Conservation (phyloP, 805 yeast genomes). For the Tetrapisispora iriomotensis region DNA sequence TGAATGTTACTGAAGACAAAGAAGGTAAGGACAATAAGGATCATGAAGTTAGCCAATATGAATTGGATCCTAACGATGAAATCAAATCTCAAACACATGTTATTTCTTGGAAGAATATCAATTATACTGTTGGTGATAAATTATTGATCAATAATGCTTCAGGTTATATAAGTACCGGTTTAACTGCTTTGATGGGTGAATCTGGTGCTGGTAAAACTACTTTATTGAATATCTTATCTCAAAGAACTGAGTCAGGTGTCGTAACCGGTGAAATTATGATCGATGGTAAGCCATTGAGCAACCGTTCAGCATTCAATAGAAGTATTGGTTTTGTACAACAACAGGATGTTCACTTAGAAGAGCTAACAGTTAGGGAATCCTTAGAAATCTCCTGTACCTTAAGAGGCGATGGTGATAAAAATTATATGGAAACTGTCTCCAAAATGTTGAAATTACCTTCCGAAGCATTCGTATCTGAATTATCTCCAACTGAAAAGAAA, state of each 20-base stretch:
- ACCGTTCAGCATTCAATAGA: constrained; percentile 42
- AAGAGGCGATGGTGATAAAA: constrained; percentile 81
- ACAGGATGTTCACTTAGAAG: constrained; percentile 82
- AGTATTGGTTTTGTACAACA: constrained; percentile 93
- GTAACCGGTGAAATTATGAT: constrained; percentile 57
- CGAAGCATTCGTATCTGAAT: constrained; percentile 72
- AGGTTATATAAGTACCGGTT: constrained; percentile 65
- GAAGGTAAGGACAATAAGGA: constrained; percentile 1
- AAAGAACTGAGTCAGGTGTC: constrained; percentile 70
- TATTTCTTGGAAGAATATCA: constrained; percentile 54
- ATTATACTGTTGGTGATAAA: constrained; percentile 37
- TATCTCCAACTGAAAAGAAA: constrained; percentile 69
- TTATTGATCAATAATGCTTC: constrained; percentile 37
- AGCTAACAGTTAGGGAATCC: constrained; percentile 91
- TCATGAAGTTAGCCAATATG: background rate
- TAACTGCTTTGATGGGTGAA: constrained; percentile 91
- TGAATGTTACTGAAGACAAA: constrained; percentile 5
- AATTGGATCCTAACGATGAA: background rate
- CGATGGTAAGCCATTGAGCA: constrained; percentile 51
- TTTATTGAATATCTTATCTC: constrained; percentile 80
- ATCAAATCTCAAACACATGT: constrained; percentile 32
- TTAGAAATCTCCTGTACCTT: constrained; percentile 76
- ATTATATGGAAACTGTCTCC: constrained; percentile 40
- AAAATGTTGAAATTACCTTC: constrained; percentile 35
- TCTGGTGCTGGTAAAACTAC: constrained; percentile 99